Evolutionary conservation across 345 rosid species (phyloP), one percentile per base, ranked within the genome.

Genomic region (Euclidium syriacum): DNA sequence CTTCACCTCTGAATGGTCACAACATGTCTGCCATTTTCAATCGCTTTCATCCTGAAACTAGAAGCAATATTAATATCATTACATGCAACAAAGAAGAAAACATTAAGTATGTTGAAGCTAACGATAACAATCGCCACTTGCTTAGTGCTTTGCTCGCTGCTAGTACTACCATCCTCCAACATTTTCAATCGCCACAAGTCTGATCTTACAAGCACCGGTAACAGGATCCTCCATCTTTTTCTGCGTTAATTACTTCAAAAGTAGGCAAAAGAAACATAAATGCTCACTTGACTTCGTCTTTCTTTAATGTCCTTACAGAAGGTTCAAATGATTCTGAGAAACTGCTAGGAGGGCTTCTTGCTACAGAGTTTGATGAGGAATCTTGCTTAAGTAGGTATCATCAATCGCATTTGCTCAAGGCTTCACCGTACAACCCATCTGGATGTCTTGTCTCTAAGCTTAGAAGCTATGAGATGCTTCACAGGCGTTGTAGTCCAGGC

Each of bases 401-500:
- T n/a, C 72, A 68, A 36, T 77, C 83, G 3, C 65, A 15, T 38
- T 62, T 40, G 12, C 75, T 63, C 39, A 79, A 72, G 70, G 60
- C 38, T 58, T 50, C 46, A 12, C 44, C 10, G 6, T 67, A 73
- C 40, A 78, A 38, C 39, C 82, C 84, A 10, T 77, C 82, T 42
- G 49, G 73, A 19, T 64, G 77, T 67, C 79, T 82, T 12, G 47
- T 79, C 25, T 77, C 84, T 29, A 71, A 69, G 58, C 54, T 82
- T 49, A 71, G 77, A 29, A 59, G 64, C 25, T 79, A 82, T 39
- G 87, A 82, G 68, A 68, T 66, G 46, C 82, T 75, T 35, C 84
- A 82, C 48, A 70, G 71, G 68, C 64, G 46, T 12, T 82, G 87
- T 10, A 82, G 80, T n/a, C 87, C 84, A 10, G 32, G 58, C 14